Evolutionary conservation across 257 asterid genomes (phyloP).

Genomic region (Solanum tarapatanum): DNA sequence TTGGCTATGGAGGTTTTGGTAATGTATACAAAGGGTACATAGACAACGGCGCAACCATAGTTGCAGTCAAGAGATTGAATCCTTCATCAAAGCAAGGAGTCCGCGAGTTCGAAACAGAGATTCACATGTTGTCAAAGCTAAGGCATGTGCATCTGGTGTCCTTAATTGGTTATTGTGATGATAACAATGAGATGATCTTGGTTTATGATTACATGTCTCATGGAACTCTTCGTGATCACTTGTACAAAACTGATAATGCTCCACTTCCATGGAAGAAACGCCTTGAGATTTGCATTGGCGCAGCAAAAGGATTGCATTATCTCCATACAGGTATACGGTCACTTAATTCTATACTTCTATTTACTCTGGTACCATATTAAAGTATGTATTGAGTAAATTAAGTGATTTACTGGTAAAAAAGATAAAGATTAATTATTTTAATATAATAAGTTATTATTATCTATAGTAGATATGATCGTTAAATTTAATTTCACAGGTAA

Average conservation of each 20-base stretch:
- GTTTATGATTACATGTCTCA: conserved; percentile 60
- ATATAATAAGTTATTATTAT: not conserved
- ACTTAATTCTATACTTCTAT: not conserved
- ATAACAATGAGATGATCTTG: conserved; percentile 50
- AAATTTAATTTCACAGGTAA: not conserved
- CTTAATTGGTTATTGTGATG: conserved; percentile 53
- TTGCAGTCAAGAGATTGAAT: conserved; percentile 40
- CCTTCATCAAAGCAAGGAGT: conserved; percentile 42
- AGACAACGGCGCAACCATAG: conserved; percentile 18
- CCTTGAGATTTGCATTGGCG: conserved; percentile 46
- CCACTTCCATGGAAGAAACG: conserved; percentile 44
- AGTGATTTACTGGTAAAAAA: not conserved
- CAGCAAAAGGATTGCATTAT: conserved; percentile 51
- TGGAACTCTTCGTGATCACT: conserved; percentile 46
- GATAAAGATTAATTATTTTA: not conserved
- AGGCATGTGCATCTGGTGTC: conserved; percentile 57
- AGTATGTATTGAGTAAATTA: not conserved
- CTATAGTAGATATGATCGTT: not conserved
- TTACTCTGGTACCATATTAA: not conserved
- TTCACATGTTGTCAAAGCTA: conserved; percentile 45
- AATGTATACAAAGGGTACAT: conserved; percentile 44
- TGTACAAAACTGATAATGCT: conserved; percentile 24
- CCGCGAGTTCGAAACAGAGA: conserved; percentile 53
- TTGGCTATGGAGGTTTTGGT: conserved; percentile 56
- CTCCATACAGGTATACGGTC: conserved; percentile 35